Conservation (phyloP, 352 stramenopile species). For the Globisporangium irregulare region DNA sequence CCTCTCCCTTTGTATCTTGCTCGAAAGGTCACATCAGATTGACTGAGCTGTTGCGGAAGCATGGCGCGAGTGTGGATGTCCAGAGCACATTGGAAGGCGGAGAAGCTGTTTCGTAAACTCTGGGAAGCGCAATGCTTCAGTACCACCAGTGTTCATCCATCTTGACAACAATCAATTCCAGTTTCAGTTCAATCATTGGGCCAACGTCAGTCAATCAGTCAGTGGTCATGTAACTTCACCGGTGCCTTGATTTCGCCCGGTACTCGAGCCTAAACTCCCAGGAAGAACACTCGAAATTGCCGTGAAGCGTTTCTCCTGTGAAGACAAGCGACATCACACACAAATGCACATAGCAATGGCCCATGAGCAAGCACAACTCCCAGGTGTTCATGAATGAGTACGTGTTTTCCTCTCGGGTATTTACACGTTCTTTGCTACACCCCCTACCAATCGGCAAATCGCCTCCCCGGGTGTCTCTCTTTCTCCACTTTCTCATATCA, state of each 20-base stretch:
- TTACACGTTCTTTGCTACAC: conserved; percentile 11
- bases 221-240: too few species aligned
- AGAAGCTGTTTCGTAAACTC: not conserved
- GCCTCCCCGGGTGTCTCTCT: not conserved
- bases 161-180: too few species aligned
- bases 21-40: not conserved
- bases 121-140: not conserved
- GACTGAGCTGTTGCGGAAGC: not conserved
- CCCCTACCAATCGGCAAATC: not conserved
- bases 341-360: not conserved
- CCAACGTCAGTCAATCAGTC: too few species aligned
- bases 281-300: not conserved
- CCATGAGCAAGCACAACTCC: not conserved
- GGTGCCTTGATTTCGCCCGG: not conserved
- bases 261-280: not conserved
- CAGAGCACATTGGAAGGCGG: not conserved
- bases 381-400: conserved; percentile 6
- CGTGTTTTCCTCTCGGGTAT: conserved; percentile 3
- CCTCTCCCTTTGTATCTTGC: not conserved
- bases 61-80: not conserved
- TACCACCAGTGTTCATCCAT: too few species aligned
- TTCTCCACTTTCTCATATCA: not conserved
- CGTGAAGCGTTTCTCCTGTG: not conserved
- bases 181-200: too few species aligned
- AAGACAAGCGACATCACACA: not conserved